These are phyloP conservation scores for Saksenaea vasiformis DNA, from an alignment of 371 early-diverging fungal genomes.

Conservation along the genomic window DNA sequence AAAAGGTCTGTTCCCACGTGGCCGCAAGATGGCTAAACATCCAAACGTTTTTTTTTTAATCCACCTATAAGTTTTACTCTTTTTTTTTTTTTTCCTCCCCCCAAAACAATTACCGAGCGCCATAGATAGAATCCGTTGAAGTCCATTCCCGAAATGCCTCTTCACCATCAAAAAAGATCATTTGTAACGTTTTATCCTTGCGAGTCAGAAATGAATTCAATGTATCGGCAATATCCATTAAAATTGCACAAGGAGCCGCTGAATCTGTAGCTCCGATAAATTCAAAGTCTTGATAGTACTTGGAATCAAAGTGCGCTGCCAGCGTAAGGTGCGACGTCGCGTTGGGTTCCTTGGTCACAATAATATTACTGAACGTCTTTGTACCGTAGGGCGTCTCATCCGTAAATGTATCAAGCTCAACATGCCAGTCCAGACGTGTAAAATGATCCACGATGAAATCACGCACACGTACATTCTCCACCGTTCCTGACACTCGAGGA, in stretches of 20 bases:
- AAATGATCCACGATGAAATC: conserved; percentile 65
- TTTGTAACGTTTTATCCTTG: conserved; percentile 59
- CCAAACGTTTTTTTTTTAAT: background rate
- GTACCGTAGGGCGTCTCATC: conserved; percentile 74
- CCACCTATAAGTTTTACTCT: background rate
- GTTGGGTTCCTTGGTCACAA: conserved; percentile 77
- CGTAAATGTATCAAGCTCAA: conserved; percentile 74
- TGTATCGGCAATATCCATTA: conserved; percentile 77
- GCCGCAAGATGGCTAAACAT: conserved; percentile 55
- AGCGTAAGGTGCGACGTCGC: conserved; percentile 72
- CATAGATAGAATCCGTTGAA: conserved; percentile 82
- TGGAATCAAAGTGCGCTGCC: conserved; percentile 91
- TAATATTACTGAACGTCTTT: conserved; percentile 78
- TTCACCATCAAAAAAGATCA: conserved; percentile 96
- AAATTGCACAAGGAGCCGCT: conserved; percentile 81
- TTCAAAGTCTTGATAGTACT: conserved; percentile 60
- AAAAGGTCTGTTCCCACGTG: conserved; percentile 33
- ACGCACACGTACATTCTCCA: conserved; percentile 66
- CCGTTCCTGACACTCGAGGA: conserved; percentile 74
- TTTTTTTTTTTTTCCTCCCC: background rate
- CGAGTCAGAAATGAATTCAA: conserved; percentile 9
- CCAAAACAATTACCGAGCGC: conserved; percentile 55
- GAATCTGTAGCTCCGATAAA: conserved; percentile 84
- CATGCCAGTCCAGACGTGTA: conserved; percentile 62
- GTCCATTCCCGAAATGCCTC: conserved; percentile 87